Percentiles rank a stretch among this genome's conserved stretches.
Conservation (phyloP, 2,329 filamentous ascomycete species). For the Botryotinia calthae region DNA sequence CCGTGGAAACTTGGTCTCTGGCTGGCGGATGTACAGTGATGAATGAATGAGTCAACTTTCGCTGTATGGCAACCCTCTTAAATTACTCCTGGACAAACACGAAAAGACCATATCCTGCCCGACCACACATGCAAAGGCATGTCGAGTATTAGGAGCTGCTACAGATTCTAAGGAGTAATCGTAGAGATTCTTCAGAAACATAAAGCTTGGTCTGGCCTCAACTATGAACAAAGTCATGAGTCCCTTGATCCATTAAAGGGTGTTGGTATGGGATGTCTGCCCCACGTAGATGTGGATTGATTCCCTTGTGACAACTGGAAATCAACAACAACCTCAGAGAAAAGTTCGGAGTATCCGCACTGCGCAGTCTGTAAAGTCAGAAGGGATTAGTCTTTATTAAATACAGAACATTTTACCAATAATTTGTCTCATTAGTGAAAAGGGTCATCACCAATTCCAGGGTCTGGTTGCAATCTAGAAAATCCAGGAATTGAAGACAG, state of each 20-base stretch:
- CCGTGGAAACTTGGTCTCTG: not conserved
- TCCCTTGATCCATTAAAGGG: constrained; percentile 6
- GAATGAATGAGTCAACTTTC: constrained; percentile 1
- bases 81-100: not conserved
- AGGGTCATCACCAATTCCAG: not conserved
- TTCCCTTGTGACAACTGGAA: constrained; percentile 1
- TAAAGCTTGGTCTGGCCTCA: constrained; percentile 8
- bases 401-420: constrained; percentile 1
- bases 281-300: constrained; percentile 4
- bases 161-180: not conserved
- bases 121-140: not conserved
- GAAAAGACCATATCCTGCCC: not conserved
- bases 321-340: not conserved
- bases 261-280: constrained; percentile 1
- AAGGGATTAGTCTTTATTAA: not conserved
- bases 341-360: not conserved
- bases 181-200: not conserved
- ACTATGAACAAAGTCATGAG: not conserved
- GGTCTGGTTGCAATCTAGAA: not conserved
- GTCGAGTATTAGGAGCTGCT: not conserved
- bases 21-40: not conserved
- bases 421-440: constrained; percentile 2
- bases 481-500: not conserved
- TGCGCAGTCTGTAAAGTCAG: not conserved
- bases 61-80: not conserved